phyloP scores from a whole-genome alignment of 1,284 basidiomycete genomes.

The Boletus putidus region DNA sequence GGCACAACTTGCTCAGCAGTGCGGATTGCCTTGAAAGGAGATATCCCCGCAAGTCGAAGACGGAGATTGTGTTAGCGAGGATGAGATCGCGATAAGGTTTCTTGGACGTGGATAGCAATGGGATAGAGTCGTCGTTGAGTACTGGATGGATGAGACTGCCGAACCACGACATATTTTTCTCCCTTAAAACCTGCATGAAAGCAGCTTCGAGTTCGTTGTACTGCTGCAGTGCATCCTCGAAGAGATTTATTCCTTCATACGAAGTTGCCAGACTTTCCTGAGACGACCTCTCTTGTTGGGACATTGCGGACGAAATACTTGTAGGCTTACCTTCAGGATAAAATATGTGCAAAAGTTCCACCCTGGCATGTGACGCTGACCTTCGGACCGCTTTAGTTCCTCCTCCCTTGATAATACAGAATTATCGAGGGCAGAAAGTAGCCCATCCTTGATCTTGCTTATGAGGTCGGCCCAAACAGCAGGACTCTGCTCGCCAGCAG shows the following conservation, averaged over 20 bases:
- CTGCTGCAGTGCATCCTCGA: slow-evolving; percentile 85
- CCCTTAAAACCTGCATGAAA: slow-evolving; percentile 77
- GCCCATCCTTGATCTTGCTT: slow-evolving; percentile 86
- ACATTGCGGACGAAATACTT: background rate
- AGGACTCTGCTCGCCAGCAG: slow-evolving; percentile 68
- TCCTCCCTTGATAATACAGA: slow-evolving; percentile 81
- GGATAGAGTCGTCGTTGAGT: slow-evolving; percentile 77
- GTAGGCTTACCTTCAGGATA: slow-evolving; percentile 73
- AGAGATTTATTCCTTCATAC: slow-evolving; percentile 86
- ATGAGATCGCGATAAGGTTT: slow-evolving; percentile 91
- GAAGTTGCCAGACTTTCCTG: slow-evolving; percentile 94
- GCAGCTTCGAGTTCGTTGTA: slow-evolving; percentile 91
- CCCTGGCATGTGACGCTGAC: slow-evolving; percentile 83
- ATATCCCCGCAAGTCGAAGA: slow-evolving; percentile 94
- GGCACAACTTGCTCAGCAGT: slow-evolving; percentile 72
- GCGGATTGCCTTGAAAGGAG: slow-evolving; percentile 85
- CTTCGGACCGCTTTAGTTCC: slow-evolving; percentile 83
- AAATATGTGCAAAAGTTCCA: slow-evolving; percentile 99
- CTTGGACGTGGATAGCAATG: slow-evolving; percentile 76
- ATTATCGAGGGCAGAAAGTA: slow-evolving; percentile 79
- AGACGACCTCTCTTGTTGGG: slow-evolving; percentile 1
- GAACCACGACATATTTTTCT: slow-evolving; percentile 89
- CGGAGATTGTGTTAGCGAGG: slow-evolving; percentile 84
- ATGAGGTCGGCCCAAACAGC: slow-evolving; percentile 88
- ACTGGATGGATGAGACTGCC: slow-evolving; percentile 73